A percentile compares a stretch with the other conserved stretches of the same genome.
These are phyloP conservation scores for Acrocalymma vagum DNA, from an alignment of 2,329 filamentous ascomycete genomes.

Conservation along the genomic window DNA sequence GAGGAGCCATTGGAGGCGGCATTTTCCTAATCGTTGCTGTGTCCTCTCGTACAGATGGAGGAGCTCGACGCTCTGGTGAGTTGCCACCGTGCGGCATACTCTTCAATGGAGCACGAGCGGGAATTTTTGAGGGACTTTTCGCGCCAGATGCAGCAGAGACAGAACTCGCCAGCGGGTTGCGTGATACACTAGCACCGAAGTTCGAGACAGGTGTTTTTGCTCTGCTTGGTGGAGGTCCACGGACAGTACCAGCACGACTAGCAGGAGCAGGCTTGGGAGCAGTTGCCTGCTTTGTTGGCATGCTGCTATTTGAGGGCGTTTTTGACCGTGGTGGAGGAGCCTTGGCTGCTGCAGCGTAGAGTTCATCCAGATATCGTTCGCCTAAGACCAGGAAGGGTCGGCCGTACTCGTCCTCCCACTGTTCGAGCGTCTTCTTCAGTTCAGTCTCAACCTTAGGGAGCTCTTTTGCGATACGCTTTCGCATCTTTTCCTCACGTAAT, in stretches of 20 bases:
- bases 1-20: conserved; percentile 64
- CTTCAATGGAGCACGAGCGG: conserved; percentile 73
- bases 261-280: conserved; percentile 38
- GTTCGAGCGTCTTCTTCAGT: conserved; percentile 80
- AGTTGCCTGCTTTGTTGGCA: conserved; percentile 37
- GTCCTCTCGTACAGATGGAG: conserved; percentile 39
- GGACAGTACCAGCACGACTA: conserved; percentile 50
- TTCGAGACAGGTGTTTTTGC: conserved; percentile 53
- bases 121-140: conserved; percentile 73
- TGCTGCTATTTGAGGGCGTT: conserved; percentile 68
- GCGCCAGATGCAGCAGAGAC: conserved; percentile 38
- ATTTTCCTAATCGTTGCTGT: conserved; percentile 47
- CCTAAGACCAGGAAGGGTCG: conserved; percentile 93
- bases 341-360: conserved; percentile 71
- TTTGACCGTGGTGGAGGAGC: conserved; percentile 74
- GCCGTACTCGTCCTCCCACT: conserved; percentile 94
- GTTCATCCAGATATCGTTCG: conserved; percentile 84
- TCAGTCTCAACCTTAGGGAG: conserved; percentile 89
- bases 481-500: conserved; percentile 96
- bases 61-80: conserved; percentile 74
- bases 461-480: conserved; percentile 96
- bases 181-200: conserved; percentile 44
- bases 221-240: conserved; percentile 51
- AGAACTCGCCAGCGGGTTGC: conserved; percentile 48
- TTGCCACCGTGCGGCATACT: conserved; percentile 77